A percentile compares a stretch with the other conserved stretches of the same genome.
Conservation (phyloP, 2,329 filamentous ascomycete species). For the Exophiala oligosperma region DNA sequence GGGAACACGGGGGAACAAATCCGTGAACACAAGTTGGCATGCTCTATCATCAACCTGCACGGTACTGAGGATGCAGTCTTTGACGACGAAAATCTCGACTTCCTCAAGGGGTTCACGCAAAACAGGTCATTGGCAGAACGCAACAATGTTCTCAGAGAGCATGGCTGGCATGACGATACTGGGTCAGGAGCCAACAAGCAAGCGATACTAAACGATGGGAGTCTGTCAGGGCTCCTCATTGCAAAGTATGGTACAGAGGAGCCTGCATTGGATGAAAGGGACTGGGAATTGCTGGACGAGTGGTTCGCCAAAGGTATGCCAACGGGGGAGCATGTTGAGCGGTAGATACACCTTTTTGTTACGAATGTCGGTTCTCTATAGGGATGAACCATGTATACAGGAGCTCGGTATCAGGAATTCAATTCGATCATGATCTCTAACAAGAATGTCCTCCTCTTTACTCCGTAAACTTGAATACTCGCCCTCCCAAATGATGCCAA, state of each 20-base stretch:
- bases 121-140: constrained; percentile 12
- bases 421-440: neutral
- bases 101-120: constrained; percentile 19
- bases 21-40: constrained; percentile 21
- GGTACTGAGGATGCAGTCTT: constrained; percentile 20
- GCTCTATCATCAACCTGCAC: constrained; percentile 23
- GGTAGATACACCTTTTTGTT: neutral
- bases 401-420: neutral
- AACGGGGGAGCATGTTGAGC: constrained; percentile 14
- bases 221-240: constrained; percentile 15
- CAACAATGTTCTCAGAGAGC: constrained; percentile 11
- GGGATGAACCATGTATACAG: too few relatives aligned
- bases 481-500: too few relatives aligned
- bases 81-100: constrained; percentile 10
- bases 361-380: neutral
- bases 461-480: too few relatives aligned
- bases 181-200: neutral
- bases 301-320: constrained; percentile 23
- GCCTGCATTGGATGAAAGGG: constrained; percentile 18
- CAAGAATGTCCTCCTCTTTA: too few relatives aligned
- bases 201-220: constrained; percentile 7
- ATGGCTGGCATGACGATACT: constrained; percentile 16
- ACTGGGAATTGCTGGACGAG: constrained; percentile 20
- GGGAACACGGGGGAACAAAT: constrained; percentile 25
- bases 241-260: constrained; percentile 16